phyloP scores from a whole-genome alignment of 2,329 filamentous ascomycete species.

The Alternaria conjuncta region DNA sequence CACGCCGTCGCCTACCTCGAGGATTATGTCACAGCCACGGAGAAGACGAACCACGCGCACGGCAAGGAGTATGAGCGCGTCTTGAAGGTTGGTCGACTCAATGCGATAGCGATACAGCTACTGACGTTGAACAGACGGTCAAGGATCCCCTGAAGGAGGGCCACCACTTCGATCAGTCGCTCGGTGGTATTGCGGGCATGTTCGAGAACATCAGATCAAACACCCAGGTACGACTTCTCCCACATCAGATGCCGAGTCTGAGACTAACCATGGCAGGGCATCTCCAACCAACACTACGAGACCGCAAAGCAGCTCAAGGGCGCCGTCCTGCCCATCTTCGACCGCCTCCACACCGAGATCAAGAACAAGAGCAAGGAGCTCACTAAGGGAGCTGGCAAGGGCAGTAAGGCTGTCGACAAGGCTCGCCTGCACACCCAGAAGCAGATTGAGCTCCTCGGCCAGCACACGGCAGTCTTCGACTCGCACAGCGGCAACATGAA shows the following conservation, averaged over 20 bases:
- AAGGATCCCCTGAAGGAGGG: conserved; percentile 85
- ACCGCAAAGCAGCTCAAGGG: conserved; percentile 90
- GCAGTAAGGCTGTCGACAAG: conserved; percentile 90
- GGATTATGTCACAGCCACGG: conserved; percentile 83
- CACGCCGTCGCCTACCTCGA: conserved; percentile 91
- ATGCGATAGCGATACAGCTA: neutral
- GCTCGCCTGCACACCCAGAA: conserved; percentile 86
- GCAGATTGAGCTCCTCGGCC: conserved; percentile 91
- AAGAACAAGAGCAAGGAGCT: conserved; percentile 96
- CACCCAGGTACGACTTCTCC: conserved; percentile 66
- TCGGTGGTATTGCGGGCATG: conserved; percentile 86
- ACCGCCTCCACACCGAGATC: conserved; percentile 92
- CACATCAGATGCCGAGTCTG: accelerated
- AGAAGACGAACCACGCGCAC: conserved; percentile 83
- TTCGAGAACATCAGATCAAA: conserved; percentile 95
- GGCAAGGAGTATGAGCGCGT: conserved; percentile 96
- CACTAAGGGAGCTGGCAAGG: conserved; percentile 77
- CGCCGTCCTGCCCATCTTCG: conserved; percentile 84
- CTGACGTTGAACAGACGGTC: conserved; percentile 68
- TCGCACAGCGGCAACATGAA: conserved; percentile 74
- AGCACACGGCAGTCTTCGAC: conserved; percentile 81
- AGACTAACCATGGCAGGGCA: conserved; percentile 60
- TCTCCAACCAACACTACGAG: conserved; percentile 87
- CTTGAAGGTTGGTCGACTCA: conserved; percentile 68
- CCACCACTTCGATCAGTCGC: conserved; percentile 87